A percentile compares a stretch with the other conserved stretches of the same genome.
These are phyloP conservation scores for Backusella macrospora DNA, from an alignment of 192 early-diverging fungal genomes.

Conservation along the genomic window DNA sequence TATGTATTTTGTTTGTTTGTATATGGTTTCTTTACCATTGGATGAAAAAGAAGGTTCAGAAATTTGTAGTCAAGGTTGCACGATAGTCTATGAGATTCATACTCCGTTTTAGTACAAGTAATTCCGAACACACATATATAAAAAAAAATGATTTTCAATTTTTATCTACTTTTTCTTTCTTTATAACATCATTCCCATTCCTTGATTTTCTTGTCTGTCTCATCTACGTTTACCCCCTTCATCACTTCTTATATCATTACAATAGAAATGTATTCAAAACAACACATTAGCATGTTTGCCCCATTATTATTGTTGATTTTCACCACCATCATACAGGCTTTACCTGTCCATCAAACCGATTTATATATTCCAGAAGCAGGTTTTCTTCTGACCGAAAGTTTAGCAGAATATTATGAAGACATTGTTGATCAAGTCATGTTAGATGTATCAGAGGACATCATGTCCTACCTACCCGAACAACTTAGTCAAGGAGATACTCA, in stretches of 20 bases:
- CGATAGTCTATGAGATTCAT: not conserved
- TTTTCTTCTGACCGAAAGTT: constrained; percentile 19
- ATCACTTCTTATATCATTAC: not conserved
- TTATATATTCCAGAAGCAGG: not conserved
- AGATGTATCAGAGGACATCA: constrained; percentile 2
- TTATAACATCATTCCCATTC: not conserved
- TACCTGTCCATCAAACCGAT: not conserved
- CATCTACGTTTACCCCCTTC: no score
- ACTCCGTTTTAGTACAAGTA: not conserved
- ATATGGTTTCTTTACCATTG: not conserved
- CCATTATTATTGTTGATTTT: not conserved
- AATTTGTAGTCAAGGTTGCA: not conserved
- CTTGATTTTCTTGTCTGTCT: not conserved
- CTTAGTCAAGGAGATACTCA: constrained; percentile 12
- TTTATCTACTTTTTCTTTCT: not conserved
- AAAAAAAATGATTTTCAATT: constrained; percentile 2
- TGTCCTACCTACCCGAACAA: constrained; percentile 17
- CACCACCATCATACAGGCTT: not conserved
- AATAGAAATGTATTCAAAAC: constrained; percentile 7
- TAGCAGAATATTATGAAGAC: constrained; percentile 34
- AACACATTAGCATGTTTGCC: not conserved
- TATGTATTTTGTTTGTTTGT: not conserved
- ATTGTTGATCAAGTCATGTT: constrained; percentile 36
- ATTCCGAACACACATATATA: not conserved
- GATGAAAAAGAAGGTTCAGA: constrained; percentile 4